These are phyloP conservation scores for Fraxinus albicans DNA, from an alignment of 305 asterid species.

Conservation along the genomic window DNA sequence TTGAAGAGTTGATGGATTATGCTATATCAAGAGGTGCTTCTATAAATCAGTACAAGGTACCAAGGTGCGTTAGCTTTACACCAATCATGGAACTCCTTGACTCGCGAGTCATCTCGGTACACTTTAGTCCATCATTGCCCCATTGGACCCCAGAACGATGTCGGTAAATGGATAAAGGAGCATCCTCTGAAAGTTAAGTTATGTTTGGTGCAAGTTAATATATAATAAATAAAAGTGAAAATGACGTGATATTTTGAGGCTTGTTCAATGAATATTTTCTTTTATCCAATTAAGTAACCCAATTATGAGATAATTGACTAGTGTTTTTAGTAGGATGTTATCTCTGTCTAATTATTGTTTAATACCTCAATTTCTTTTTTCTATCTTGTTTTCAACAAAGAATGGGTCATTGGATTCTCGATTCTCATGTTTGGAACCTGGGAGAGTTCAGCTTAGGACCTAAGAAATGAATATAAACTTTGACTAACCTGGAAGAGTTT, in stretches of 20 bases:
- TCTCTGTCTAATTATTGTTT: not conserved
- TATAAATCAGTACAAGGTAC: slow-evolving; percentile 35
- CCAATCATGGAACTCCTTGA: slow-evolving; percentile 30
- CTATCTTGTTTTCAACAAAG: not conserved
- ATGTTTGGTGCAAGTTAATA: not conserved
- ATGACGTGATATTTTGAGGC: not conserved
- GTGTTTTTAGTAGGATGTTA: not conserved
- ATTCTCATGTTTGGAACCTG: not conserved
- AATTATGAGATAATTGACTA: not conserved
- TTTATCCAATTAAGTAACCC: not conserved
- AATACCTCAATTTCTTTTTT: not conserved
- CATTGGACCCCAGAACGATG: slow-evolving; percentile 22
- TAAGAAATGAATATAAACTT: not conserved
- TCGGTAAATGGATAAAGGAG: not conserved
- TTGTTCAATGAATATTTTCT: not conserved
- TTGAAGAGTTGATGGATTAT: slow-evolving; percentile 41
- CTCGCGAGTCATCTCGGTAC: slow-evolving; percentile 20
- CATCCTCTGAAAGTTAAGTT: not conserved
- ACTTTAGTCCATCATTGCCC: slow-evolving; percentile 35
- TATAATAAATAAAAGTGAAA: not conserved
- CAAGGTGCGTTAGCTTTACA: slow-evolving; percentile 30
- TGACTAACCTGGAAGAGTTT: too few relatives aligned
- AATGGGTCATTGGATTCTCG: not conserved
- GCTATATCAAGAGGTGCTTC: slow-evolving; percentile 38
- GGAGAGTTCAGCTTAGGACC: not conserved